Percentiles rank a stretch among this genome's conserved stretches.
Evolutionary conservation across 73 alveolate genomes (phyloP).

Genomic region (Diophrys sp.): DNA sequence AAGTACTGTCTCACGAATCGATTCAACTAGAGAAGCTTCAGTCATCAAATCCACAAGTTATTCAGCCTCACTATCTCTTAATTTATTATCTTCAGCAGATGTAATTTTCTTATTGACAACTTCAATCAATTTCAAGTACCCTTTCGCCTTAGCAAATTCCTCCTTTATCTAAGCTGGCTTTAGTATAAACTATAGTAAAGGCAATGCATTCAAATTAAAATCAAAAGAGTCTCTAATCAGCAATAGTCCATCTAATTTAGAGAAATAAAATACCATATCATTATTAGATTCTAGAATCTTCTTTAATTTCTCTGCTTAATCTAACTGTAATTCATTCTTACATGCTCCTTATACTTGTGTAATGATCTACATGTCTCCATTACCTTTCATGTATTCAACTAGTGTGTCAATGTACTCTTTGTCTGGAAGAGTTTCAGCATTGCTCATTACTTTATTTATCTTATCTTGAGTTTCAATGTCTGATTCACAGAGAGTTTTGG

Average conservation of each 20-base stretch:
- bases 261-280: neutral
- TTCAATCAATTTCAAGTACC: neutral
- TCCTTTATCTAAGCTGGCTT: neutral
- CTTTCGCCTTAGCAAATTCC: neutral
- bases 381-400: neutral
- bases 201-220: neutral
- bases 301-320: neutral
- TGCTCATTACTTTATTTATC: slow-evolving; percentile 1
- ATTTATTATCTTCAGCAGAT: neutral
- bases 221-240: neutral
- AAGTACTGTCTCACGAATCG: neutral
- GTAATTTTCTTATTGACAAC: neutral
- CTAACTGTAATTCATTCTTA: neutral
- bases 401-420: neutral
- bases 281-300: no score
- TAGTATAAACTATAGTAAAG: neutral
- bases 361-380: neutral
- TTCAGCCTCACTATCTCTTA: neutral
- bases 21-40: neutral
- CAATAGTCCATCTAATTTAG: neutral
- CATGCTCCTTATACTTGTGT: neutral
- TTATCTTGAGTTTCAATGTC: slow-evolving; percentile 56
- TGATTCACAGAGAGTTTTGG: no score
- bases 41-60: neutral
- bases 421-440: neutral